phyloP scores from a whole-genome alignment of 1,284 basidiomycete species.

The Uromyces viciae-fabae region DNA sequence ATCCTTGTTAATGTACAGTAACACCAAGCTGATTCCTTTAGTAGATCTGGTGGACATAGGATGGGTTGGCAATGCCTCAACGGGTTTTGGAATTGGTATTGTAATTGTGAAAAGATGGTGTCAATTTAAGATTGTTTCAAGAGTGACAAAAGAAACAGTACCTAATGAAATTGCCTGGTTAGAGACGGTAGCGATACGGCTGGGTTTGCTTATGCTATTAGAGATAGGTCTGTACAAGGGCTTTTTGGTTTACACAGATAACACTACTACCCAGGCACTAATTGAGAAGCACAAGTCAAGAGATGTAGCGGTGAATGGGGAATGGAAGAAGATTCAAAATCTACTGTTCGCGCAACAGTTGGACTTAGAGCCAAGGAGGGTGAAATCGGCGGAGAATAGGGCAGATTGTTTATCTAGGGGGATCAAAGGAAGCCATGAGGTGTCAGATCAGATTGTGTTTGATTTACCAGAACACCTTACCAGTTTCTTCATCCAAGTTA shows the following conservation, averaged over 20 bases:
- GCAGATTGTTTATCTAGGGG: conserved; percentile 17
- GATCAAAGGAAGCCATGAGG: no score
- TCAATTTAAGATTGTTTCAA: background rate
- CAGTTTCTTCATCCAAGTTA: no score
- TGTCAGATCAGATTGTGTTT: no score
- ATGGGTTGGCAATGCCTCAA: background rate
- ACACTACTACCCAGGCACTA: background rate
- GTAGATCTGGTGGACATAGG: background rate
- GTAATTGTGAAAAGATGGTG: background rate
- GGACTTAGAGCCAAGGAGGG: background rate
- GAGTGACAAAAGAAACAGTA: background rate
- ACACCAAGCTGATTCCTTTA: background rate
- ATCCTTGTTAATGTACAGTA: background rate
- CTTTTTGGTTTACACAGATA: background rate
- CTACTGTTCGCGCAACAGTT: background rate
- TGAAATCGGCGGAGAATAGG: background rate
- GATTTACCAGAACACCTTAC: no score
- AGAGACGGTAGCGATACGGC: background rate
- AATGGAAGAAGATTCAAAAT: conserved; percentile 11
- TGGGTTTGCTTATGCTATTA: background rate
- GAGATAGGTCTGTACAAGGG: background rate
- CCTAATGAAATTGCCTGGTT: background rate
- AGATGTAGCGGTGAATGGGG: background rate
- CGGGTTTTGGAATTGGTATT: background rate
- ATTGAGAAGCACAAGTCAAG: background rate